Percentiles rank a stretch among this genome's conserved stretches.
These are phyloP conservation scores for Reticulascus tulasneorum DNA, from an alignment of 2,329 filamentous ascomycete species.

Conservation along the genomic window DNA sequence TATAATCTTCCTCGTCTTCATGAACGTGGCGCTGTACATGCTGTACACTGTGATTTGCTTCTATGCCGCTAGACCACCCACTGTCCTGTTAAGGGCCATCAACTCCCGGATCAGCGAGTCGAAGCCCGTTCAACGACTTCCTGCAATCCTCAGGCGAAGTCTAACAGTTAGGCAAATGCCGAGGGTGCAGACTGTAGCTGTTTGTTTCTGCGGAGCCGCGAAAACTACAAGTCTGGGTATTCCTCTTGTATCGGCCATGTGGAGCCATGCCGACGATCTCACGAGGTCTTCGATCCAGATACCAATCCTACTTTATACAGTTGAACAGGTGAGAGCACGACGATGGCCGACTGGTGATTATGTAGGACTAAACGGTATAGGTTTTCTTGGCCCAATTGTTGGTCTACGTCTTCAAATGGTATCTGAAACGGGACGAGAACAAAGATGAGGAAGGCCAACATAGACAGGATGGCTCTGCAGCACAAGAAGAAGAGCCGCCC, in stretches of 20 bases:
- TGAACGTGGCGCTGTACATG: conserved; percentile 60
- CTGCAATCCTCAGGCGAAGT: conserved; percentile 22
- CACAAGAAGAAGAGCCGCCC: too few species aligned
- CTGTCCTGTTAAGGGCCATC: conserved; percentile 23
- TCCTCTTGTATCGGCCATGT: conserved; percentile 66
- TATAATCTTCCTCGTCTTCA: conserved; percentile 63
- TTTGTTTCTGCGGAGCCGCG: conserved; percentile 70
- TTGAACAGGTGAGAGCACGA: too few species aligned
- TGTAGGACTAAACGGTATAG: too few species aligned
- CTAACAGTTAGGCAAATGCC: conserved; percentile 50
- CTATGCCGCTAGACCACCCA: conserved; percentile 40
- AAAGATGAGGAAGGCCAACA: conserved; percentile 16
- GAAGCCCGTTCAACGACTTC: conserved; percentile 19
- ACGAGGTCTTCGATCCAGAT: conserved; percentile 58
- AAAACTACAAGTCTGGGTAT: conserved; percentile 71
- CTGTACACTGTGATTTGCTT: conserved; percentile 62
- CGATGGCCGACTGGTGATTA: too few species aligned
- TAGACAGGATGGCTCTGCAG: too few species aligned
- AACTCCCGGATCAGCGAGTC: conserved; percentile 31
- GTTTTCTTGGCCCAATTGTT: conserved; percentile 42
- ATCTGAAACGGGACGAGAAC: conserved; percentile 28
- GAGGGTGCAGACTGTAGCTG: conserved; percentile 61
- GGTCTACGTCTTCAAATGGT: conserved; percentile 44
- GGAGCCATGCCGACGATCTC: conserved; percentile 48
- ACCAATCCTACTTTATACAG: conserved; percentile 58